These are phyloP conservation scores for Aureobasidium melanogenum DNA, from an alignment of 2,329 filamentous ascomycete species.

Conservation along the genomic window DNA sequence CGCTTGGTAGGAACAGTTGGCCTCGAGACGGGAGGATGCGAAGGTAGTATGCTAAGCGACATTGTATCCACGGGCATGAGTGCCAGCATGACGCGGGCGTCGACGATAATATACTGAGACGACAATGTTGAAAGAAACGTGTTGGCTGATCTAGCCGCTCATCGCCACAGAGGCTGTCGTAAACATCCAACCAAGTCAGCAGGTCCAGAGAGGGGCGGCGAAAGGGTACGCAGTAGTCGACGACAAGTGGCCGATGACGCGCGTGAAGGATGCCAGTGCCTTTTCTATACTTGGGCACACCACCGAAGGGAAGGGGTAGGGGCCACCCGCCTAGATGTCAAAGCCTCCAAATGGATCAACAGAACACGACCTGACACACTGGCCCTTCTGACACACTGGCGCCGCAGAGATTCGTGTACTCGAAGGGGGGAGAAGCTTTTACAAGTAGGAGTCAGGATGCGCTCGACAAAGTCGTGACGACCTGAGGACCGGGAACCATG, in stretches of 20 bases:
- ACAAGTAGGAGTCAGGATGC: background rate
- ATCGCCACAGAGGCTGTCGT: conserved; percentile 8
- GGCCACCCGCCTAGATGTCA: background rate
- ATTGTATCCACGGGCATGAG: conserved; percentile 25
- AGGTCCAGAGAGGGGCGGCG: background rate
- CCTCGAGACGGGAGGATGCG: conserved; percentile 1
- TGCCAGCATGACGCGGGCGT: conserved; percentile 23
- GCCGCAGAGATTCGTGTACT: background rate
- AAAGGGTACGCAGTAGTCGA: background rate
- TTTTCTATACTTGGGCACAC: conserved; percentile 7
- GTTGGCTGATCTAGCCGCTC: conserved; percentile 7
- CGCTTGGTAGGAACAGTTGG: conserved; percentile 28
- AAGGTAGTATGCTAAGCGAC: conserved; percentile 34
- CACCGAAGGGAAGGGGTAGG: background rate
- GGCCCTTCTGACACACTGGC: conserved; percentile 8
- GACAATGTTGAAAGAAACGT: background rate
- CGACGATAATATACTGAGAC: background rate
- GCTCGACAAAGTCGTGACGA: conserved; percentile 1
- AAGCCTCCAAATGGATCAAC: background rate
- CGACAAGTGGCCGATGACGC: conserved; percentile 1
- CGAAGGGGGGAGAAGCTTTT: background rate
- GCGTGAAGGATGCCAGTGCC: background rate
- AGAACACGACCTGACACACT: conserved; percentile 7
- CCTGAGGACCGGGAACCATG: background rate
- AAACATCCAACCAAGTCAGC: conserved; percentile 6